A percentile compares a stretch with the other conserved stretches of the same genome.
These are phyloP conservation scores for Magnaporthiopsis incrustans DNA, from an alignment of 2,329 filamentous ascomycete species.

Conservation along the genomic window DNA sequence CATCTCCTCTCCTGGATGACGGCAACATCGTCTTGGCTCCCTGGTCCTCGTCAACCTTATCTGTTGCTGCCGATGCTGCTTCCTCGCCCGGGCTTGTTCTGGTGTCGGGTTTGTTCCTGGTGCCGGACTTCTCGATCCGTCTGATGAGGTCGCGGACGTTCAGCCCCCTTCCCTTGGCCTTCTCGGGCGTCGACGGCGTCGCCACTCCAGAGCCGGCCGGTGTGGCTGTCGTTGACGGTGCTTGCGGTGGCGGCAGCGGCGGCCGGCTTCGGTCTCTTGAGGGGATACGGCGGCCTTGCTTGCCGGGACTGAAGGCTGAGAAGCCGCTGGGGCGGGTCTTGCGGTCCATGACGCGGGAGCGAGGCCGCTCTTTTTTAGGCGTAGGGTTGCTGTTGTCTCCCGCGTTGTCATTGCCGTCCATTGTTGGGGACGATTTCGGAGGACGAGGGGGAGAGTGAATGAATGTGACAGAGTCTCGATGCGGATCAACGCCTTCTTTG, in stretches of 20 bases:
- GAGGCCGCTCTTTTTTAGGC: not conserved
- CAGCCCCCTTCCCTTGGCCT: constrained; percentile 3
- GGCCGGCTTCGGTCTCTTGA: not conserved
- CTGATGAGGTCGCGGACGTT: constrained; percentile 24
- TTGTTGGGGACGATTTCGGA: not conserved
- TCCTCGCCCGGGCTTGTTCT: not conserved
- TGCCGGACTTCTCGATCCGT: constrained; percentile 20
- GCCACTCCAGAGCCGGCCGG: not conserved
- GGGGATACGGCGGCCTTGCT: not conserved
- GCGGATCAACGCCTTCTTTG: not conserved
- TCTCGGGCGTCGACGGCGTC: constrained; percentile 9
- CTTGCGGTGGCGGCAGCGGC: not conserved
- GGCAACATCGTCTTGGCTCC: not conserved
- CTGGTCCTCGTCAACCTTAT: not conserved
- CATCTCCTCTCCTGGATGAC: not conserved
- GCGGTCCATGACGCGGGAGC: constrained; percentile 15
- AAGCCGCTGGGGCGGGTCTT: constrained; percentile 17
- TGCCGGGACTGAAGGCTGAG: constrained; percentile 19
- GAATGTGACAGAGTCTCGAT: not conserved
- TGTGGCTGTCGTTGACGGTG: not conserved
- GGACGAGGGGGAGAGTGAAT: not conserved
- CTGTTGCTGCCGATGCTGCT: not conserved
- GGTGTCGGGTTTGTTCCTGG: not conserved
- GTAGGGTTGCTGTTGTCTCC: not conserved
- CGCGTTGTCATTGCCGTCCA: not conserved